These are phyloP conservation scores for Magnaporthiopsis incrustans DNA, from an alignment of 2,329 filamentous ascomycete species.

Conservation along the genomic window DNA sequence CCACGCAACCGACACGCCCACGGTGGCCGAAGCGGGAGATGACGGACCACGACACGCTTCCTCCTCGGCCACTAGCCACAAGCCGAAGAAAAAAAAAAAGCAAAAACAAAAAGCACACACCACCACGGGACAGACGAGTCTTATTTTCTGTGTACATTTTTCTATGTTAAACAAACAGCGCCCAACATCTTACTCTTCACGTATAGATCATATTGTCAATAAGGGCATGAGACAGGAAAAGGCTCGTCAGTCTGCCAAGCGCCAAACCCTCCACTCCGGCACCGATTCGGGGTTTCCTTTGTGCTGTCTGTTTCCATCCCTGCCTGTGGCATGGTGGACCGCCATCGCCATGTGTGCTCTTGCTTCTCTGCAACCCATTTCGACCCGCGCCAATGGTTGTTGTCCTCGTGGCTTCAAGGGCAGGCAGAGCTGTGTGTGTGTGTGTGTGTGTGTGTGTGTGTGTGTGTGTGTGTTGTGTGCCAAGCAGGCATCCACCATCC, in stretches of 20 bases:
- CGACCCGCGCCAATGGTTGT: not conserved
- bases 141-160: not conserved
- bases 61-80: not conserved
- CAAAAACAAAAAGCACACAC: not conserved
- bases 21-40: not conserved
- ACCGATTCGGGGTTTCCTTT: not conserved
- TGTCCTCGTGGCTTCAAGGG: not conserved
- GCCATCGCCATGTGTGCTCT: not conserved
- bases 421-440: not conserved
- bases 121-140: not conserved
- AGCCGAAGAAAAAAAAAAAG: not conserved
- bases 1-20: not conserved
- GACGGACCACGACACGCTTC: not conserved
- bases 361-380: not conserved
- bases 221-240: conserved; percentile 3
- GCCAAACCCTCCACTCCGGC: not conserved
- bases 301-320: not conserved
- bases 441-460: too few species aligned
- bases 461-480: too few species aligned
- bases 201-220: conserved; percentile 3
- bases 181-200: not conserved
- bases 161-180: not conserved
- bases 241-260: conserved; percentile 10
- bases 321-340: not conserved
- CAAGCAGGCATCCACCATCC: too few species aligned